Evolutionary conservation across 129 eudicot genomes (phyloP).

Genomic region (Flaveria trinervia): DNA sequence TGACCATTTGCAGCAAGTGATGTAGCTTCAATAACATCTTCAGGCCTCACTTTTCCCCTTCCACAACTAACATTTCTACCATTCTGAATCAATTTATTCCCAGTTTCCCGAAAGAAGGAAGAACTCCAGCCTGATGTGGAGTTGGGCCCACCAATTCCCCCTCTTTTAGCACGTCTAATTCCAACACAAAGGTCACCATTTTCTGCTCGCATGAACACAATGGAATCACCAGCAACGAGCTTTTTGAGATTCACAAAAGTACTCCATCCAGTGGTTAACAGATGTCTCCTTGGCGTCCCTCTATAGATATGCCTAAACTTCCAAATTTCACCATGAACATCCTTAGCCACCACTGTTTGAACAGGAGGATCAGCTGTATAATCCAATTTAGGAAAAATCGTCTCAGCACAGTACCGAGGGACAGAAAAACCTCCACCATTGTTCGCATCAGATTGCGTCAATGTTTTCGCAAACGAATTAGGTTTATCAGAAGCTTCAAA

Average conservation of each 20-base stretch:
- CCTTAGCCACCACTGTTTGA: slow-evolving; percentile 68
- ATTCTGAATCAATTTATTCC: slow-evolving; percentile 44
- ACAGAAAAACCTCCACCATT: slow-evolving; percentile 90
- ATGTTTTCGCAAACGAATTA: slow-evolving; percentile 65
- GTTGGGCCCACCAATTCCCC: slow-evolving; percentile 50
- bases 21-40: slow-evolving; percentile 55
- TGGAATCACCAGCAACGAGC: slow-evolving; percentile 78
- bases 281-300: slow-evolving; percentile 80
- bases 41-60: slow-evolving; percentile 49
- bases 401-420: slow-evolving; percentile 79
- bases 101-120: slow-evolving; percentile 55
- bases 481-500: slow-evolving; percentile 57
- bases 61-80: slow-evolving; percentile 39
- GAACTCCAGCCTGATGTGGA: slow-evolving; percentile 64
- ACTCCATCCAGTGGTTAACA: slow-evolving; percentile 90
- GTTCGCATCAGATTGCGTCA: slow-evolving; percentile 84
- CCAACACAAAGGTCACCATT: slow-evolving; percentile 76
- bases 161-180: slow-evolving; percentile 71
- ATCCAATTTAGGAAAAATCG: slow-evolving; percentile 71
- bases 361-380: slow-evolving; percentile 76
- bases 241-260: slow-evolving; percentile 73
- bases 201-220: slow-evolving; percentile 73
- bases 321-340: slow-evolving; percentile 82
- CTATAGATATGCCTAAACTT: slow-evolving; percentile 74
- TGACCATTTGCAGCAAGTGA: slow-evolving; percentile 58